A percentile compares a stretch with the other conserved stretches of the same genome.
Evolutionary conservation across 2,329 filamentous ascomycete genomes (phyloP).

Genomic region (Beauveria varroae): DNA sequence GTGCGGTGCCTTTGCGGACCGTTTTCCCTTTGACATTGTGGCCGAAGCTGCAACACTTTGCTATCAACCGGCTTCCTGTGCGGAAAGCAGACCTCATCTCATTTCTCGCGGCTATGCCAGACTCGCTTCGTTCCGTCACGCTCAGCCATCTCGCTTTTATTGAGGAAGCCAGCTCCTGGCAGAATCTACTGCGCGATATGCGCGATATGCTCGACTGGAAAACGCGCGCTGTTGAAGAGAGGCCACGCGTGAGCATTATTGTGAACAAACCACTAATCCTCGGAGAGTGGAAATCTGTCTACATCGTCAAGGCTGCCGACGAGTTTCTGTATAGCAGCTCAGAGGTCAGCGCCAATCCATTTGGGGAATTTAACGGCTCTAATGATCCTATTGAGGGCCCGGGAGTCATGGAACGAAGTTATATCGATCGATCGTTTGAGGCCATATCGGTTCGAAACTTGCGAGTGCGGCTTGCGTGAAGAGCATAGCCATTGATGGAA

Average conservation of each 20-base stretch:
- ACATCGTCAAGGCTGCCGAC: neutral
- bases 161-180: neutral
- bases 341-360: neutral
- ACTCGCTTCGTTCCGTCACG: neutral
- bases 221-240: neutral
- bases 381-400: neutral
- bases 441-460: too few species aligned
- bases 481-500: too few species aligned
- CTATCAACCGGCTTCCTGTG: conserved; percentile 13
- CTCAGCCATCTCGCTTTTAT: neutral
- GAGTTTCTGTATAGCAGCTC: neutral
- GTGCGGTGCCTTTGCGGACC: conserved; percentile 14
- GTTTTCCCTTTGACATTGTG: conserved; percentile 25
- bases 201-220: neutral
- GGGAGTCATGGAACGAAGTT: neutral
- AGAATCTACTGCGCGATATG: neutral
- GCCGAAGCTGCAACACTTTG: conserved; percentile 23
- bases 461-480: too few species aligned
- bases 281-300: neutral
- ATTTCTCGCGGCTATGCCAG: neutral
- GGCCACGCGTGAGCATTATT: neutral
- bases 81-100: neutral
- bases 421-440: neutral
- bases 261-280: neutral
- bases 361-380: neutral